Percentiles rank a stretch among this genome's conserved stretches.
phyloP scores from a whole-genome alignment of 148 eudicot genomes.

The Nepenthes gracilis region DNA sequence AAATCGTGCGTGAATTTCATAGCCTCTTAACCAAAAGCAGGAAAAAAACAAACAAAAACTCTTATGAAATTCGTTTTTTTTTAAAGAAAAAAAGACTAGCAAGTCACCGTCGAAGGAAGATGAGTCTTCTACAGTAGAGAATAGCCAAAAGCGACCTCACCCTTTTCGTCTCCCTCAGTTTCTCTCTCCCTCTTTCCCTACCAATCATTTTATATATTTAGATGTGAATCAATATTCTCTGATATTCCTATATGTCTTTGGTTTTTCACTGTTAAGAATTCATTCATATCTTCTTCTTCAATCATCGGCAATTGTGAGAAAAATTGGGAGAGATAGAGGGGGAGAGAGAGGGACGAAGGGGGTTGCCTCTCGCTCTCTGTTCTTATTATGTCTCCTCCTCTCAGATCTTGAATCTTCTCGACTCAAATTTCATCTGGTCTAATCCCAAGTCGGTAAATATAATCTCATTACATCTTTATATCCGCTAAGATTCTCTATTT shows the following conservation, averaged over 20 bases:
- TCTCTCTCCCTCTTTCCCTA: neutral
- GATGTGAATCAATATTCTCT: neutral
- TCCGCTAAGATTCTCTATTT: neutral
- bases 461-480: neutral
- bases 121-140: neutral
- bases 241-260: neutral
- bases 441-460: neutral
- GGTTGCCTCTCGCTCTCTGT: constrained; percentile 36
- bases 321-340: neutral
- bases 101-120: neutral
- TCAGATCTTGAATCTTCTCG: constrained; percentile 35
- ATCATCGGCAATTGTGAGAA: no score
- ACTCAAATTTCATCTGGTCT: neutral
- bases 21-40: no score
- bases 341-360: constrained; percentile 15
- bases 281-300: neutral
- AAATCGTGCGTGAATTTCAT: no score
- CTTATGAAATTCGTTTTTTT: neutral
- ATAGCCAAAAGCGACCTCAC: neutral
- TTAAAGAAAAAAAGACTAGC: neutral
- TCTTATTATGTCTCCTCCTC: constrained; percentile 46
- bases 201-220: neutral
- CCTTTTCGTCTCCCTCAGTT: neutral
- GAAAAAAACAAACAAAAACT: neutral
- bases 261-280: neutral